phyloP scores from a whole-genome alignment of 495 filamentous ascomycete genomes.

The Xylaria longipes region DNA sequence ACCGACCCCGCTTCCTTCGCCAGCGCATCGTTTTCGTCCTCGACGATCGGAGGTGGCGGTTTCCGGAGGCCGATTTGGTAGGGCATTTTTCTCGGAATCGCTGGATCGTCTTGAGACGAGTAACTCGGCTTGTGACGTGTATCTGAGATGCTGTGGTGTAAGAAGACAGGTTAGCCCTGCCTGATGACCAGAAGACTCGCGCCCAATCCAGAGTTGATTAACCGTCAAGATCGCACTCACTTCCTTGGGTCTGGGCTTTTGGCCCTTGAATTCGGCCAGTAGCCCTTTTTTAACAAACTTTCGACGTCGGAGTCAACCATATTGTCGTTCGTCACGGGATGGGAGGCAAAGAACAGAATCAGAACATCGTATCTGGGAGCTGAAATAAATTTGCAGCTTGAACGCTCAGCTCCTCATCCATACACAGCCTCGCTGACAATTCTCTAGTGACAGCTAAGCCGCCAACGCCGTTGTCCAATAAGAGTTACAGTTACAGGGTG shows the following conservation, averaged over 20 bases:
- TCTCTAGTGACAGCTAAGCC: slow-evolving; percentile 14
- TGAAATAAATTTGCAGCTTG: not conserved
- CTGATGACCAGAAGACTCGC: not conserved
- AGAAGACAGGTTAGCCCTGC: slow-evolving; percentile 9
- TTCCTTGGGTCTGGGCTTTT: slow-evolving; percentile 43
- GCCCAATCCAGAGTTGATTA: not conserved
- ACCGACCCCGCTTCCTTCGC: slow-evolving; percentile 49
- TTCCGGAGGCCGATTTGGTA: slow-evolving; percentile 25
- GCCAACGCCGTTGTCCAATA: slow-evolving; percentile 9
- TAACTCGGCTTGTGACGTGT: slow-evolving; percentile 7
- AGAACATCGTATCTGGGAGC: slow-evolving; percentile 20
- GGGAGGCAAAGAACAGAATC: slow-evolving; percentile 29
- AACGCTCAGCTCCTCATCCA: slow-evolving; percentile 8
- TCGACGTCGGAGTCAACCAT: slow-evolving; percentile 51
- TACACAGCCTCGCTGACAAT: slow-evolving; percentile 23
- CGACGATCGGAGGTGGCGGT: slow-evolving; percentile 52
- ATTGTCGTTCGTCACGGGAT: slow-evolving; percentile 19
- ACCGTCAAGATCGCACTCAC: slow-evolving; percentile 39
- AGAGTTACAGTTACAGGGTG: not conserved
- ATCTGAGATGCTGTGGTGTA: not conserved
- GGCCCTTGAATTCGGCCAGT: slow-evolving; percentile 51
- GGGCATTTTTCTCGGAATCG: slow-evolving; percentile 17
- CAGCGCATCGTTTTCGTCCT: slow-evolving; percentile 54
- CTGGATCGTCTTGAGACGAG: slow-evolving; percentile 11
- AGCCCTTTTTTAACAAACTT: slow-evolving; percentile 47